phyloP scores from a whole-genome alignment of 164 flowering plant genomes.

The Annona cherimola region DNA sequence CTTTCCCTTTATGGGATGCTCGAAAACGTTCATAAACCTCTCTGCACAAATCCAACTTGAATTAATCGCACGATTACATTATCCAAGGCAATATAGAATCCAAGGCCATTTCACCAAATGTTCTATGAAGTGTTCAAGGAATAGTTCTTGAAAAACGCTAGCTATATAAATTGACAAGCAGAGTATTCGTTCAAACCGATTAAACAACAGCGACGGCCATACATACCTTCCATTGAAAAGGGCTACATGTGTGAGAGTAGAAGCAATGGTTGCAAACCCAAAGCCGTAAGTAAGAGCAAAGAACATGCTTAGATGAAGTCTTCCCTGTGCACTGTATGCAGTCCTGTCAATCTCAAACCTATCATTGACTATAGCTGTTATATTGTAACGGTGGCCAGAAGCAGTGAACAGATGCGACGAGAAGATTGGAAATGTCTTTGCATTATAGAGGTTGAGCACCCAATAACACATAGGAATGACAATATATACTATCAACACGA shows the following conservation, averaged over 20 bases:
- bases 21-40: constrained; percentile 35
- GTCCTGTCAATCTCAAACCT: constrained; percentile 38
- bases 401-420: constrained; percentile 36
- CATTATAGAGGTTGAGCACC: constrained; percentile 31
- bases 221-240: constrained; percentile 58
- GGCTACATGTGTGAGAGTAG: constrained; percentile 54
- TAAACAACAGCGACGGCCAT: neutral
- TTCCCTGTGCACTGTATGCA: constrained; percentile 32
- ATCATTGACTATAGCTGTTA: constrained; percentile 37
- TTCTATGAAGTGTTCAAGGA: no score
- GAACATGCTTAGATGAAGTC: constrained; percentile 38
- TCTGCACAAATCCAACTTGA: constrained; percentile 25
- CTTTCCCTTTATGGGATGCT: constrained; percentile 31
- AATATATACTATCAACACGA: constrained; percentile 28
- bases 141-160: no score
- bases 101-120: no score
- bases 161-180: no score
- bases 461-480: constrained; percentile 37
- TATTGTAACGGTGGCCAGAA: constrained; percentile 32
- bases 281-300: constrained; percentile 54
- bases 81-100: no score
- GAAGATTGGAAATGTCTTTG: constrained; percentile 40
- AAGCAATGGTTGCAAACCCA: constrained; percentile 51
- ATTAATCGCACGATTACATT: no score
- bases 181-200: neutral